Base-by-base conservation (phyloP, 164 flowering plant genomes). In the Vitis rupestris region DNA sequence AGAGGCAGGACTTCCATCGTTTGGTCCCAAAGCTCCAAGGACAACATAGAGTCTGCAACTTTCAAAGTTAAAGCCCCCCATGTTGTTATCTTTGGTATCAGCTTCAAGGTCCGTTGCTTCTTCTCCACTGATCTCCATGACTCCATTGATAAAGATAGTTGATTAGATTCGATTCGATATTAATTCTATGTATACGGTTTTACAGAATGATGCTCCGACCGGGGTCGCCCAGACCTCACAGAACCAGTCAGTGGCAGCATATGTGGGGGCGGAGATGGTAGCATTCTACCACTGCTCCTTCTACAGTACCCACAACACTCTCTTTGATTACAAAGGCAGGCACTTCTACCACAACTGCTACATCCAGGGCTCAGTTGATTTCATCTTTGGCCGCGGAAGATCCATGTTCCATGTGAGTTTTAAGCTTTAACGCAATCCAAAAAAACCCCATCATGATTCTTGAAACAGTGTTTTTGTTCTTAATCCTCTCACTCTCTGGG, bases 251-350 rank as follows among this genome's bases (percentile, higher is more conserved):
- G 98, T 94, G 61, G 98, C 99, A 10, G 98, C 88, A 37, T 70
- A 81, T 15, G 97, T 92, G 51, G 92, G 79, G 4, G 93, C 79
- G 11, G 99, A 94, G 76, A 88, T 68, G 83, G 89, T 71, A 31
- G 91, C 99, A 47, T 94, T 92, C 74, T 92, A 94, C 77, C 91
- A 90, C 50, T 94, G 99, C 70, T 88, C 79, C 48, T 94, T 94
- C 73, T 88, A 75, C 78, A 94, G 97, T 72, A 76, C 82, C 10
- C 92, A 89, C 62, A 93, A 93, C 82, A 93, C 95, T 12, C 86
- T 89, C 49, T 90, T 88, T 58, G 97, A 92, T 65, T 70, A 81
- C 64, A 90, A 78, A 72, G 98, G 97, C 59, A 75, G 91, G 23
- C 98, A 93, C 70, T 91, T 82, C 76, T 91, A 90, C 31, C 83